Percentiles rank a stretch among this genome's conserved stretches.
Conservation (phyloP, 192 early-diverging fungal genomes). For the Geranomyces michiganensis region DNA sequence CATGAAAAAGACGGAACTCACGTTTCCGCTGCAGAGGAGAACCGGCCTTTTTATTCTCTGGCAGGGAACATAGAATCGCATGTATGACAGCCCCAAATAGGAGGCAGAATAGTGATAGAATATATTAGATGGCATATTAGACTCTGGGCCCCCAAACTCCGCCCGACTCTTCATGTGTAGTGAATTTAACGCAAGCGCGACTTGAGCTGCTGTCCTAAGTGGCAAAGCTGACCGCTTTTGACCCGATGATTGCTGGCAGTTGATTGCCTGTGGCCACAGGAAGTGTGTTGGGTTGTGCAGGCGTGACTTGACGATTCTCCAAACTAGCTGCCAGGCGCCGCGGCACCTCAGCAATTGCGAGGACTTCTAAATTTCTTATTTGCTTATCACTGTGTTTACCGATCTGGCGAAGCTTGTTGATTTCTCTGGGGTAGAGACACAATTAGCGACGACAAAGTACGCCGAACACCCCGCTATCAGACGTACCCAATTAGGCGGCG, state of each 20-base stretch:
- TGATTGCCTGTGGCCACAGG: background rate
- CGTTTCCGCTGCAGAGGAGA: too few relatives aligned
- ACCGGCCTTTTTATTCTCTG: too few relatives aligned
- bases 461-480: background rate
- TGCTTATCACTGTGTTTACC: constrained; percentile 17
- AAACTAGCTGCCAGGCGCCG: background rate
- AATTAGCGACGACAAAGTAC: background rate
- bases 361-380: constrained; percentile 5
- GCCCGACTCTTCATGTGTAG: too few relatives aligned
- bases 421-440: constrained; percentile 19
- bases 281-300: background rate
- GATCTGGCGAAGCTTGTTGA: constrained; percentile 27
- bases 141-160: too few relatives aligned
- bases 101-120: too few relatives aligned
- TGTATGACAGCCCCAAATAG: too few relatives aligned
- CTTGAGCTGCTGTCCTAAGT: background rate
- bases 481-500: constrained; percentile 46
- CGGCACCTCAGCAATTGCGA: constrained; percentile 15
- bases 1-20: too few relatives aligned
- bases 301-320: background rate
- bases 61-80: too few relatives aligned
- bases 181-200: too few relatives aligned
- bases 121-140: too few relatives aligned
- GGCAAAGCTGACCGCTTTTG: constrained; percentile 12
- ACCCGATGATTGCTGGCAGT: background rate